Conservation (phyloP, 169 alveolate genomes). For the Blepharisma undulans region DNA sequence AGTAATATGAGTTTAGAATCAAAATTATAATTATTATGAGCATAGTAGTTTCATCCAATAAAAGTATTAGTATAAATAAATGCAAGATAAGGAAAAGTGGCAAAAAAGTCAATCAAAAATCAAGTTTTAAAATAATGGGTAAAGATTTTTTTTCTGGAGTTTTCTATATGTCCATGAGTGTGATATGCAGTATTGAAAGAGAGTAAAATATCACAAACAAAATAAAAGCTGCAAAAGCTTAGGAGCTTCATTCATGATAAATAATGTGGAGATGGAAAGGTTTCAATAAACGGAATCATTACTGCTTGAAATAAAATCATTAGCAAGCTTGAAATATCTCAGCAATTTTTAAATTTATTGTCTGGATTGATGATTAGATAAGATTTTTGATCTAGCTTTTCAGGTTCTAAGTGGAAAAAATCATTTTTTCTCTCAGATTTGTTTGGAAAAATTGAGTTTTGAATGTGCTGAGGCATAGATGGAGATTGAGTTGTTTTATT, state of each 20-base stretch:
- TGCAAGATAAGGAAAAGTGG: conserved; percentile 55
- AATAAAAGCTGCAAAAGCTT: conserved; percentile 39
- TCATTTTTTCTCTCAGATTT: no score
- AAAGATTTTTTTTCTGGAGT: conserved; percentile 49
- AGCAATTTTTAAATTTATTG: neutral
- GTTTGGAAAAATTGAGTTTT: no score
- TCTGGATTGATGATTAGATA: no score
- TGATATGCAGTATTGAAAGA: conserved; percentile 66
- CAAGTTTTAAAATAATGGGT: conserved; percentile 53
- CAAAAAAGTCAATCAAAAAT: conserved; percentile 56
- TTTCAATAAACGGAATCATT: neutral
- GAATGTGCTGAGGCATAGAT: no score
- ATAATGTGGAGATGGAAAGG: neutral
- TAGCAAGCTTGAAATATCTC: conserved; percentile 2
- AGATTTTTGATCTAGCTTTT: no score
- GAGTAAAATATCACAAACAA: conserved; percentile 48
- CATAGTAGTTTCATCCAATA: no score
- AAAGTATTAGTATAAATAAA: no score
- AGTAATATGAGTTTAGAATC: no score
- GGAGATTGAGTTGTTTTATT: no score
- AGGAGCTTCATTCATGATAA: conserved; percentile 42
- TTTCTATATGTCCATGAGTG: conserved; percentile 45
- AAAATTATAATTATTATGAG: no score
- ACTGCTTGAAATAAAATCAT: conserved; percentile 10
- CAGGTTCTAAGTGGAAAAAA: no score